Base-by-base conservation (phyloP, 1,284 basidiomycete species). In the Trametes hirsuta region DNA sequence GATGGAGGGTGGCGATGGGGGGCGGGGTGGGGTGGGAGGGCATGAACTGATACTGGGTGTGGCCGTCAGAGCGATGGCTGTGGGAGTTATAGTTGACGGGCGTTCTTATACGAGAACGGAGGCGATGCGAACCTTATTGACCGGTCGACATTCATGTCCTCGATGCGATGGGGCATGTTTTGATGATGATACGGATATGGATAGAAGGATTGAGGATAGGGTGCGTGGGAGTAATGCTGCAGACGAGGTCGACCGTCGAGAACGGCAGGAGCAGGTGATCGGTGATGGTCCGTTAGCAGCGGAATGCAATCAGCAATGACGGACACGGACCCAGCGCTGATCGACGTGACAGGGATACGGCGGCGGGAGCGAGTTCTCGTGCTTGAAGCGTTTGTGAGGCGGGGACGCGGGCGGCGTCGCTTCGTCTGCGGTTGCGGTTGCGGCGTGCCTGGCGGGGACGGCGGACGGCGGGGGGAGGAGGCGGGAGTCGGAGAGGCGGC, bases 1-100 rank as follows among this genome's bases (percentile, higher is more conserved):
- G 83, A 50, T 84, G 75, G 55, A 85, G 72, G 54, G 80, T 81
- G 39, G 80, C 75, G 70, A 86, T 83, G 61, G 84, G 83, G 1
- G 83, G 81, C 8, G 84, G 83, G 46, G 80, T 81, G 34, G 81
- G 79, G 50, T 77, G 75, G 56, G 76, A 76, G 72, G 77, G 79
- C 65, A 76, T 72, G 65, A 70, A 73, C 64, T 73, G 72, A 66
- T 77, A 75, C 59, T 69, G 63, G 55, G 72, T 72, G 64, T 73
- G 75, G 66, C 77, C 76, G 57, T 79, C 77, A 65, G 77, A 73
- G 58, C 76, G 71, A 69, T 77, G 79, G 50, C 79, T 80, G 68
- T 61, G 58, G 59, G 54, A 65, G 45, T 53, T 57, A 54, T 42
- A 57, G 56, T 60, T 61, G 58, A 60, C 61, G 58, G 64, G 64